A percentile compares a stretch with the other conserved stretches of the same genome.
phyloP scores from a whole-genome alignment of 192 early-diverging fungal species.

The Physocladia obscura region DNA sequence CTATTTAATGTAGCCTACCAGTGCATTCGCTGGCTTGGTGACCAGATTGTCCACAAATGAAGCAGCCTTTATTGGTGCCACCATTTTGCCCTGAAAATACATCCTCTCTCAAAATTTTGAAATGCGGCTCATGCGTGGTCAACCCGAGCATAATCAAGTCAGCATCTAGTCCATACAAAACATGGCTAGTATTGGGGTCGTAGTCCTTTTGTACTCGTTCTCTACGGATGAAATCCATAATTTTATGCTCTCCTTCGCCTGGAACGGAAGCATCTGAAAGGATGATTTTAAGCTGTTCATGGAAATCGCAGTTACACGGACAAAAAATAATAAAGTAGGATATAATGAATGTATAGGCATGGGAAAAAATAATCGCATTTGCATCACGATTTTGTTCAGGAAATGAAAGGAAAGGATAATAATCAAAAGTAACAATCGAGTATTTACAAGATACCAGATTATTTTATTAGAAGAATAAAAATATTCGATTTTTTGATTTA shows the following conservation, averaged over 20 bases:
- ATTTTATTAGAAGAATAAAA: not conserved
- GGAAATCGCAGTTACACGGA: not conserved
- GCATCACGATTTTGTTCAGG: too few relatives aligned
- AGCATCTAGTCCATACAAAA: constrained; percentile 96
- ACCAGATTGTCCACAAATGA: constrained; percentile 54
- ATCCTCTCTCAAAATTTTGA: constrained; percentile 94
- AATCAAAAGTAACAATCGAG: not conserved
- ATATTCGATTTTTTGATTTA: not conserved
- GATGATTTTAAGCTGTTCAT: constrained; percentile 73
- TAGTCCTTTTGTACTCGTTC: constrained; percentile 79
- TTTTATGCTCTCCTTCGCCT: constrained; percentile 99
- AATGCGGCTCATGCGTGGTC: constrained; percentile 94
- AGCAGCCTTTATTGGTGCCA: constrained; percentile 35
- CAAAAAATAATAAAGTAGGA: too few relatives aligned
- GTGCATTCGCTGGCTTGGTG: constrained; percentile 46
- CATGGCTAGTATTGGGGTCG: constrained; percentile 86
- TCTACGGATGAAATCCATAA: constrained; percentile 97
- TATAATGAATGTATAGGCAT: too few relatives aligned
- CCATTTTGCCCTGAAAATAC: constrained; percentile 73
- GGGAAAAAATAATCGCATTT: too few relatives aligned
- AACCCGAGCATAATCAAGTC: constrained; percentile 97
- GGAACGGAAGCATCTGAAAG: constrained; percentile 93
- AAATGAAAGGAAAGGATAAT: not conserved
- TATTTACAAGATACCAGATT: constrained; percentile 17
- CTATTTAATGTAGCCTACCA: constrained; percentile 24